phyloP scores from a whole-genome alignment of 176 grass and related monocot genomes.

The Metroxylon sagu region DNA sequence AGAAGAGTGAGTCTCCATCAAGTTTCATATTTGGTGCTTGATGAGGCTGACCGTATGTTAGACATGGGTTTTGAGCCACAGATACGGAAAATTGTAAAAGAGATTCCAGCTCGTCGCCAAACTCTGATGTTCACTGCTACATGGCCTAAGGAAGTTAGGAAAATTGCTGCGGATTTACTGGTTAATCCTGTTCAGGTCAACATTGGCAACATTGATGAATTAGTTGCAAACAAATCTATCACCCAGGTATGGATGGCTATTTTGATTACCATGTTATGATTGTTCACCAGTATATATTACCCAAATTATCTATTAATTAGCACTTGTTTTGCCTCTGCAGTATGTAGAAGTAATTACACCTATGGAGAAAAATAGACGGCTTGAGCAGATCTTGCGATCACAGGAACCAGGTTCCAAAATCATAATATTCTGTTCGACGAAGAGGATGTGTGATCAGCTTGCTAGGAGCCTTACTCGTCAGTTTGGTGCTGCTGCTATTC shows the following conservation, averaged over 20 bases:
- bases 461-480: slow-evolving; percentile 46
- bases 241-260: slow-evolving; percentile 42
- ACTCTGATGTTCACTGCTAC: slow-evolving; percentile 98
- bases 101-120: slow-evolving; percentile 55
- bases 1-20: slow-evolving; percentile 50
- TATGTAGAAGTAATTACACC: slow-evolving; percentile 65
- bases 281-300: too few species aligned
- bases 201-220: slow-evolving; percentile 69
- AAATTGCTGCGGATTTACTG: slow-evolving; percentile 72
- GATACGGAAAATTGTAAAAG: slow-evolving; percentile 78
- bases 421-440: slow-evolving; percentile 98
- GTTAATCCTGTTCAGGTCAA: slow-evolving; percentile 72
- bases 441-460: slow-evolving; percentile 90
- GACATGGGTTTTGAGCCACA: slow-evolving; percentile 98
- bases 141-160: slow-evolving; percentile 74
- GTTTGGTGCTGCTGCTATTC: slow-evolving; percentile 72
- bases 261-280: too few species aligned
- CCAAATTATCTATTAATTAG: too few species aligned
- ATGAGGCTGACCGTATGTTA: slow-evolving; percentile 94
- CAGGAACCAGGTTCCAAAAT: slow-evolving; percentile 74
- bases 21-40: slow-evolving; percentile 73
- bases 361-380: slow-evolving; percentile 62
- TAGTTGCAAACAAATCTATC: slow-evolving; percentile 87
- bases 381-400: slow-evolving; percentile 71
- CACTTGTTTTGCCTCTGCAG: slow-evolving; percentile 12